These are phyloP conservation scores for Sporothrix pseudoabietina DNA, from an alignment of 2,329 filamentous ascomycete genomes.

Conservation along the genomic window DNA sequence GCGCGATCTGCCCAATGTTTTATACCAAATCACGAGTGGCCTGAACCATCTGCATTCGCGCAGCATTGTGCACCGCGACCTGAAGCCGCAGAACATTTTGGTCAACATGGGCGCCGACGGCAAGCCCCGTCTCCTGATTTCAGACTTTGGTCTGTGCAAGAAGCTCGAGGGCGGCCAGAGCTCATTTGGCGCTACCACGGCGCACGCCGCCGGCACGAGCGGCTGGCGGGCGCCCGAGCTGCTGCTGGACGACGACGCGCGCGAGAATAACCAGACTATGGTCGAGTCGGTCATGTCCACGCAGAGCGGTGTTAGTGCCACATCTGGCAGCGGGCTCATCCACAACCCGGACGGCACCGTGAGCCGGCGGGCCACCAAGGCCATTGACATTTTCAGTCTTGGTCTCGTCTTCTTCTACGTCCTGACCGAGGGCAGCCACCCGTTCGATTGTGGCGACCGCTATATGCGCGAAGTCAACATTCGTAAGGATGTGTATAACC, in stretches of 20 bases:
- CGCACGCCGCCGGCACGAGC: conserved; percentile 87
- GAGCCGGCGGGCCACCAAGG: conserved; percentile 83
- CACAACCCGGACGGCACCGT: conserved; percentile 56
- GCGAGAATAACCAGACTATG: conserved; percentile 49
- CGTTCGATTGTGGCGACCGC: conserved; percentile 89
- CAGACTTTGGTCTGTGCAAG: conserved; percentile 96
- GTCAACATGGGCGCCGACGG: conserved; percentile 72
- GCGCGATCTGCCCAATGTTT: conserved; percentile 73
- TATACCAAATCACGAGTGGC: conserved; percentile 88
- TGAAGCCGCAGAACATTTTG: conserved; percentile 97
- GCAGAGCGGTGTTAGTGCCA: conserved; percentile 52
- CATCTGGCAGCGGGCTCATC: conserved; percentile 31
- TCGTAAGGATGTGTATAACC: conserved; percentile 79
- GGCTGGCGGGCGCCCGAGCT: conserved; percentile 97
- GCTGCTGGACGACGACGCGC: conserved; percentile 74
- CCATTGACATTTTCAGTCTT: conserved; percentile 96
- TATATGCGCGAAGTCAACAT: conserved; percentile 98
- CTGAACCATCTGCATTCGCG: conserved; percentile 86
- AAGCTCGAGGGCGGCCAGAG: conserved; percentile 93
- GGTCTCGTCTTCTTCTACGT: conserved; percentile 99
- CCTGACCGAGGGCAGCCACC: conserved; percentile 87
- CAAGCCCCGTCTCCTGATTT: conserved; percentile 84
- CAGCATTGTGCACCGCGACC: conserved; percentile 92
- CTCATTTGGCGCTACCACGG: conserved; percentile 91
- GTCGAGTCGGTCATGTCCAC: conserved; percentile 54